Evolutionary conservation across 768 basidiomycete genomes (phyloP).

Genomic region (Russula virescens): DNA sequence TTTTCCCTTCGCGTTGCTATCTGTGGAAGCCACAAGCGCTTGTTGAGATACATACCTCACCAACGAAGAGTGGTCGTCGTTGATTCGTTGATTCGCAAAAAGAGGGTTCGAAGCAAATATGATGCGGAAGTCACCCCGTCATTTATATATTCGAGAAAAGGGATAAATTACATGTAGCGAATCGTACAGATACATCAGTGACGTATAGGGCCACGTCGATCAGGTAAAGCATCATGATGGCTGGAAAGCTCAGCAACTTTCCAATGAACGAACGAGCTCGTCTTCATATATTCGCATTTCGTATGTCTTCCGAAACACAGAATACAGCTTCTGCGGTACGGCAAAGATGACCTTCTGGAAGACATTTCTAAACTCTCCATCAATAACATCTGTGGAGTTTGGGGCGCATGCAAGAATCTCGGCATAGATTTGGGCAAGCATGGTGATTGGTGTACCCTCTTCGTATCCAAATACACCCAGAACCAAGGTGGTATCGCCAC

Average conservation of each 20-base stretch:
- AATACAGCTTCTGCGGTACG: constrained; percentile 10
- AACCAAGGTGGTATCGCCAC: constrained; percentile 18
- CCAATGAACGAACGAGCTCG: constrained; percentile 12
- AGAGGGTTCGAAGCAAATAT: background rate
- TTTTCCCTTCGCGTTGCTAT: background rate
- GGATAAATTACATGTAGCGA: constrained; percentile 9
- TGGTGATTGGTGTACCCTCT: constrained; percentile 13
- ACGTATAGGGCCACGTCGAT: background rate
- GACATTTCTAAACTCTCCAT: constrained; percentile 14
- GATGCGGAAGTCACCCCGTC: background rate
- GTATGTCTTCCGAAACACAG: constrained; percentile 14
- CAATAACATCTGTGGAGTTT: background rate
- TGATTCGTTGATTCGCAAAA: background rate
- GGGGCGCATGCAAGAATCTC: constrained; percentile 21
- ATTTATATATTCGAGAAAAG: background rate
- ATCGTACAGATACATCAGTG: background rate
- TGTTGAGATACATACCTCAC: background rate
- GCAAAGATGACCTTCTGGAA: constrained; percentile 22
- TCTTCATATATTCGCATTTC: constrained; percentile 23
- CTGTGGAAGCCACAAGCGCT: background rate
- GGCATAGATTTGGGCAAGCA: constrained; percentile 20
- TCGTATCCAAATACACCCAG: constrained; percentile 18
- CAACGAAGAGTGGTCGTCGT: background rate
- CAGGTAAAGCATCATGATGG: background rate
- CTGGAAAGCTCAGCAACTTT: background rate